phyloP scores from a whole-genome alignment of 176 grass and related monocot genomes.

The Lolium multiflorum region DNA sequence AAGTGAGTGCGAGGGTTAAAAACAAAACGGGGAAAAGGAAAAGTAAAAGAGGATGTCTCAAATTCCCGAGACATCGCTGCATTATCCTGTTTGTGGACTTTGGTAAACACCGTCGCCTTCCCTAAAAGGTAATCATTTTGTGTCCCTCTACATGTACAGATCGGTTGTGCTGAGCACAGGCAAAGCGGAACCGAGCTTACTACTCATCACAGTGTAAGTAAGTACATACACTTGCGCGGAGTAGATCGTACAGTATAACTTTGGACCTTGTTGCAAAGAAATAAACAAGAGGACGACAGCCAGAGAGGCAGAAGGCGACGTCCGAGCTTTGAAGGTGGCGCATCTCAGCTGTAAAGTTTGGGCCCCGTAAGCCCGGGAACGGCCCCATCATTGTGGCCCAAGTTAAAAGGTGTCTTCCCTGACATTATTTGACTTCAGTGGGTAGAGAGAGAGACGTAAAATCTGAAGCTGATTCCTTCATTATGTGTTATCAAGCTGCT shows the following conservation, averaged over 20 bases:
- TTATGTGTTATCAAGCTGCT: background rate
- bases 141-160: background rate
- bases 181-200: background rate
- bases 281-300: background rate
- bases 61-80: background rate
- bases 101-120: background rate
- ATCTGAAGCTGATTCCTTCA: background rate
- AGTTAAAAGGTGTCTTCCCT: background rate
- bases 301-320: background rate
- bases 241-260: background rate
- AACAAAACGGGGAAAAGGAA: background rate
- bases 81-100: background rate
- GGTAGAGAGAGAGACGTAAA: background rate
- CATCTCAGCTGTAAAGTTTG: background rate
- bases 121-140: background rate
- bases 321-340: background rate
- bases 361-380: background rate
- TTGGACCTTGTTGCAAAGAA: background rate
- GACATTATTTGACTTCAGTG: background rate
- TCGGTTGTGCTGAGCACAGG: background rate
- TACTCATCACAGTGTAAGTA: background rate
- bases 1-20: background rate
- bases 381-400: background rate
- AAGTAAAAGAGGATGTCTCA: background rate
- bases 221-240: background rate